Evolutionary conservation across 805 yeast genomes (phyloP), one percentile per base, ranked within the genome.

Genomic region (Nakazawaea anatomiae): DNA sequence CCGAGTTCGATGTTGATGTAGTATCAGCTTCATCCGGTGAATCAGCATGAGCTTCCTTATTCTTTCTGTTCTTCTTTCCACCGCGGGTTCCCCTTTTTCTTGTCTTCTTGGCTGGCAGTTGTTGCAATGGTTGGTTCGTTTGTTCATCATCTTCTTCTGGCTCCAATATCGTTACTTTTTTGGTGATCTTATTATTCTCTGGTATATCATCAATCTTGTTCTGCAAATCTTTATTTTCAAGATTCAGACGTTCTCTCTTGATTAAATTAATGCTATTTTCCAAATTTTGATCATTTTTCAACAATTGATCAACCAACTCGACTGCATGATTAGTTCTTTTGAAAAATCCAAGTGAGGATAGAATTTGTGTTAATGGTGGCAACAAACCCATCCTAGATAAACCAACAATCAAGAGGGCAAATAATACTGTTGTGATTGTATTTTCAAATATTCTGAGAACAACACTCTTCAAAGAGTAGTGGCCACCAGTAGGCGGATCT

Each of bases 11-110:
- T 30, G 48, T 31, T 40, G 44, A 2, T n/a, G 53, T 55, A 30
- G 58, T 58, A 6, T 44, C 52, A 18, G 41, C 48, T 28, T 39
- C 54, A n/a, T 32, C 34, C 10, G 40, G 40, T 12, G 49, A 32
- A 3, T 36, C 42, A 7, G 48, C 39, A 30, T 48, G 34, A 12
- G 46, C 30, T 25, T 50, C 48, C 28, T 54, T 67, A 42, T 66
- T 65, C 55, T 66, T 69, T 55, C 73, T 79, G 44, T 76, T 67
- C 59, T 85, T 78, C 57, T 82, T 82, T 0, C 96, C 96, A 11
- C 96, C 96, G 53, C 97, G 73, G 8, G 85, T 74, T 4, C 97
- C 97, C 60, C 97, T 77, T 61, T 88, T 90, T 30, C 96, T 74
- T 59, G 78, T 84, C 65, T 80, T 83, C 32, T 40, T 43, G 18